phyloP scores from a whole-genome alignment of 768 basidiomycete genomes.

The Phanerodontia chrysosporium region DNA sequence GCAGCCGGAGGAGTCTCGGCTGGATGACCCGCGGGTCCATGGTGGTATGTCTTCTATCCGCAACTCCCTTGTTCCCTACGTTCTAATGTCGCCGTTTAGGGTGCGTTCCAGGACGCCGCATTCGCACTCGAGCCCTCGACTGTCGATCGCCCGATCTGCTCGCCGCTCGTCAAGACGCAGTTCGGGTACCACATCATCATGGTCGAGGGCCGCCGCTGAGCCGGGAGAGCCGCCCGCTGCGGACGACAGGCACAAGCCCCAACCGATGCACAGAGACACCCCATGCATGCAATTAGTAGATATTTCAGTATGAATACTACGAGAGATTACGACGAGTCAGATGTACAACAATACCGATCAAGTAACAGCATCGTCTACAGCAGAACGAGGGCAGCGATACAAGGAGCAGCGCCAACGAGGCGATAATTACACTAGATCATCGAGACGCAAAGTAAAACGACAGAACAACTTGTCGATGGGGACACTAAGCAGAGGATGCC shows the following conservation, averaged over 20 bases:
- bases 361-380: too few species aligned
- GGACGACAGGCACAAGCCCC: not conserved
- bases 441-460: not conserved
- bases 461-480: too few species aligned
- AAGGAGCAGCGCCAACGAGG: too few species aligned
- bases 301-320: too few species aligned
- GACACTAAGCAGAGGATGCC: too few species aligned
- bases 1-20: slow-evolving; percentile 81
- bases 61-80: not conserved
- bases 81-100: slow-evolving; percentile 29
- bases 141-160: slow-evolving; percentile 71
- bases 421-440: too few species aligned
- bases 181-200: slow-evolving; percentile 90
- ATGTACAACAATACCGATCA: too few species aligned
- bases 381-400: too few species aligned
- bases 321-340: too few species aligned
- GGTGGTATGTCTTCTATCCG: slow-evolving; percentile 47
- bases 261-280: too few species aligned
- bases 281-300: too few species aligned
- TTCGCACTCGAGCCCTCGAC: slow-evolving; percentile 77
- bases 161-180: slow-evolving; percentile 75
- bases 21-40: slow-evolving; percentile 87
- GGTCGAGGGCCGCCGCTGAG: slow-evolving; percentile 58
- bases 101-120: slow-evolving; percentile 83
- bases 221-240: not conserved